These are phyloP conservation scores for Herpotrichia juniperi DNA, from an alignment of 2,329 filamentous ascomycete species.

Conservation along the genomic window DNA sequence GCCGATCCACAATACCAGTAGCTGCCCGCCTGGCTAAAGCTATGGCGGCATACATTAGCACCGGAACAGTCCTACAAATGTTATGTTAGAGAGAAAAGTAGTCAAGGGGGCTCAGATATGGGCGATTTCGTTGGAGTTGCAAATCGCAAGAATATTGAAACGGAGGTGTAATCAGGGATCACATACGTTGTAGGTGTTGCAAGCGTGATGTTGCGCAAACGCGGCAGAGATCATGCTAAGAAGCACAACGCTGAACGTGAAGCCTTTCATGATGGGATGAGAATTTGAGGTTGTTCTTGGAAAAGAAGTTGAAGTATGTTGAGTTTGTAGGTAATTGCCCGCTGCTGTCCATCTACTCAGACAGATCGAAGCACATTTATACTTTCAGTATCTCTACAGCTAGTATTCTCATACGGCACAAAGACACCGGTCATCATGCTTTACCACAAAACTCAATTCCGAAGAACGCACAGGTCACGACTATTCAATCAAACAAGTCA, in stretches of 20 bases:
- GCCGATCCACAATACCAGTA: background rate
- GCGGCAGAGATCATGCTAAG: background rate
- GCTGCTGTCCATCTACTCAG: too few relatives aligned
- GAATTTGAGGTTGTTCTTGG: too few relatives aligned
- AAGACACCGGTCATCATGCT: background rate
- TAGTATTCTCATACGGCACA: background rate
- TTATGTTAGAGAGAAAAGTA: background rate
- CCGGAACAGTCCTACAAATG: background rate
- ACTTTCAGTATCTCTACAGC: too few relatives aligned
- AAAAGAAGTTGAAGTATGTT: too few relatives aligned
- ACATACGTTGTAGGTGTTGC: background rate
- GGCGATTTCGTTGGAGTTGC: too few relatives aligned
- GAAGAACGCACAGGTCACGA: too few relatives aligned
- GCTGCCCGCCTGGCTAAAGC: background rate
- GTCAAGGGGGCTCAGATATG: too few relatives aligned
- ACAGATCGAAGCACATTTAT: too few relatives aligned
- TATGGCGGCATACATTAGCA: background rate
- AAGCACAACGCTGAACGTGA: background rate
- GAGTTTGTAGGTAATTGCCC: background rate
- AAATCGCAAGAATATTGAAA: too few relatives aligned
- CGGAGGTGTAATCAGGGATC: too few relatives aligned
- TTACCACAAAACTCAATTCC: background rate
- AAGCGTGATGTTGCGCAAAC: background rate
- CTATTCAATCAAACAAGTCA: background rate
- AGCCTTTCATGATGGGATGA: background rate